phyloP scores from a whole-genome alignment of 169 alveolate genomes.

The Cryptosporidium andersoni region DNA sequence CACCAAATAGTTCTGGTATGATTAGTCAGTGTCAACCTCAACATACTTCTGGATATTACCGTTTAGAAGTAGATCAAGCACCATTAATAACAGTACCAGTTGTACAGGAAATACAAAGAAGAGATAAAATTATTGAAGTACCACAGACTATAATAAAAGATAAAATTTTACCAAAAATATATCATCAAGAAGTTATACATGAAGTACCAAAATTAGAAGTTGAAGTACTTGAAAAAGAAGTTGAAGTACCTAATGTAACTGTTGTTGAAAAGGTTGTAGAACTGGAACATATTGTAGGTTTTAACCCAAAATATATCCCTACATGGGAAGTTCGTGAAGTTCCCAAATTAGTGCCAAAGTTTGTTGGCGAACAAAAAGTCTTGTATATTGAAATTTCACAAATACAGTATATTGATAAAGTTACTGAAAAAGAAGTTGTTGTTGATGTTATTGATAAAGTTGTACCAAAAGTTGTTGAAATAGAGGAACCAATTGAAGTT shows the following conservation, averaged over 20 bases:
- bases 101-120: conserved; percentile 82
- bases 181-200: conserved; percentile 83
- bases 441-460: conserved; percentile 86
- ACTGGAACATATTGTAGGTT: conserved; percentile 83
- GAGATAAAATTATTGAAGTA: conserved; percentile 83
- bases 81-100: conserved; percentile 85
- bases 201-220: conserved; percentile 84
- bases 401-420: conserved; percentile 82
- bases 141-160: conserved; percentile 82
- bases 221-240: conserved; percentile 78
- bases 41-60: conserved; percentile 31
- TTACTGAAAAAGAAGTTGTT: conserved; percentile 84
- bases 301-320: conserved; percentile 83
- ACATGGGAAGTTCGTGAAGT: conserved; percentile 86
- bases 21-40: conserved; percentile 18
- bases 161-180: conserved; percentile 81
- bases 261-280: conserved; percentile 80
- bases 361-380: conserved; percentile 84
- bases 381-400: conserved; percentile 85
- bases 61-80: conserved; percentile 83
- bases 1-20: conserved; percentile 10
- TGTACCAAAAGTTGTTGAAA: conserved; percentile 84
- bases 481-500: conserved; percentile 83
- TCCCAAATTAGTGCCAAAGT: conserved; percentile 84
- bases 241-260: conserved; percentile 78